These are phyloP conservation scores for Plasmodium gonderi DNA, from an alignment of 169 alveolate genomes.

Conservation along the genomic window DNA sequence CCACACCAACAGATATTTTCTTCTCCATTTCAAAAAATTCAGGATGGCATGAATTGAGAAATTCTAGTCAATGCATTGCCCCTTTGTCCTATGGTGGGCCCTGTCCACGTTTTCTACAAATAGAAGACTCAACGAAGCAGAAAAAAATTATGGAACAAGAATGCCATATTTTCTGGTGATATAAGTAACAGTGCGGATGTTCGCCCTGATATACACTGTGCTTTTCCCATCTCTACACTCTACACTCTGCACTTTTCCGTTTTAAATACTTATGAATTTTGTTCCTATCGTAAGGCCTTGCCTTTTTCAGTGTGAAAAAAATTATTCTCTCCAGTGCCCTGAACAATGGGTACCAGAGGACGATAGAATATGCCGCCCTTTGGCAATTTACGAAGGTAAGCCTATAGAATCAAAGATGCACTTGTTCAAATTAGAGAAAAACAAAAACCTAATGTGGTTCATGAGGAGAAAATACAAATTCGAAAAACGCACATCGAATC, in stretches of 20 bases:
- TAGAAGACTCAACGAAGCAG: constrained; percentile 22
- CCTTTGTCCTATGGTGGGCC: constrained; percentile 70
- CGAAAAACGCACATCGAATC: no score
- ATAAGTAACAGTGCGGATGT: not conserved
- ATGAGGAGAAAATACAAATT: no score
- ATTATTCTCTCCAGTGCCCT: constrained; percentile 69
- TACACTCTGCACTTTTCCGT: not conserved
- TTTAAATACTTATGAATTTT: no score
- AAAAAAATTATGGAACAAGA: constrained; percentile 26
- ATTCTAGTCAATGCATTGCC: constrained; percentile 33
- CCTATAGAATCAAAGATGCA: no score
- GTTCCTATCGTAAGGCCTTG: no score
- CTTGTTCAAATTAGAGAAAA: no score
- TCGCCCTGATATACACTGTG: not conserved
- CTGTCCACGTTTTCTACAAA: constrained; percentile 60
- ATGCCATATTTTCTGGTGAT: constrained; percentile 50
- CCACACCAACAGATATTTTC: no score
- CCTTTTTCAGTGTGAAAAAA: constrained; percentile 26
- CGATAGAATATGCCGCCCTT: constrained; percentile 39
- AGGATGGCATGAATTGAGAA: constrained; percentile 56
- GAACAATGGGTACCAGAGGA: constrained; percentile 56
- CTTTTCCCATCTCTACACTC: not conserved
- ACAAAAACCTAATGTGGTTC: no score
- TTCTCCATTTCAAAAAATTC: not conserved
- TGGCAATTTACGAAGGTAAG: constrained; percentile 40